Evolutionary conservation across 805 yeast species (phyloP).

Genomic region (Candida maesae): DNA sequence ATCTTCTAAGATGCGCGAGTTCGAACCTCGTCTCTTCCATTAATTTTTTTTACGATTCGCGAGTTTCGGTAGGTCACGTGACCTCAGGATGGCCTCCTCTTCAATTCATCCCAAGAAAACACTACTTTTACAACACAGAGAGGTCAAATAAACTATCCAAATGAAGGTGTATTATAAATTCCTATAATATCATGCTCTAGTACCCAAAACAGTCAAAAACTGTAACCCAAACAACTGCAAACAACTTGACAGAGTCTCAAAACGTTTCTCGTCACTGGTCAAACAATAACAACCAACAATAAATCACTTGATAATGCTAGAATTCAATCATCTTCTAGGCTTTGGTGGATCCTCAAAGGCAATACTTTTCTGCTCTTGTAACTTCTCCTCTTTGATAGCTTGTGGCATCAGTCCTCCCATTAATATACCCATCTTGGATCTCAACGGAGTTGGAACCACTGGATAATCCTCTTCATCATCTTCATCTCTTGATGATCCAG

Average conservation of each 20-base stretch:
- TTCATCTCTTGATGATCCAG: conserved; percentile 23
- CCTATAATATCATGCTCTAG: too few relatives aligned
- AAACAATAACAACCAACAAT: too few relatives aligned
- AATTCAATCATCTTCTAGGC: conserved; percentile 5
- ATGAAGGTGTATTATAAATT: too few relatives aligned
- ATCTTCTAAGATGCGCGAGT: conserved; percentile 43
- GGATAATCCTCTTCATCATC: conserved; percentile 31
- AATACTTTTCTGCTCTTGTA: conserved; percentile 5
- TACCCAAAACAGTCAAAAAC: background rate
- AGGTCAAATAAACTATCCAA: too few relatives aligned
- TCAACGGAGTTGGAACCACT: conserved; percentile 19
- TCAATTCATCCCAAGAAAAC: too few relatives aligned
- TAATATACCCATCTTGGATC: conserved; percentile 8
- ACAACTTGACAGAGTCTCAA: too few relatives aligned
- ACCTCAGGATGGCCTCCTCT: background rate
- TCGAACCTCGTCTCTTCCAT: conserved; percentile 42
- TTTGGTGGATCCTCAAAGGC: conserved; percentile 8
- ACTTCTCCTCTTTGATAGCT: conserved; percentile 26
- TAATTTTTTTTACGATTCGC: conserved; percentile 16
- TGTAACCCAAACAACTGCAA: too few relatives aligned
- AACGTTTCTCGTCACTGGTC: too few relatives aligned
- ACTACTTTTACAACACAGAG: too few relatives aligned
- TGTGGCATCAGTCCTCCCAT: conserved; percentile 8
- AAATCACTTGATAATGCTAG: too few relatives aligned
- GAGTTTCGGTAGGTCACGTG: background rate